Base-by-base conservation (phyloP, 1,139 yeast species). In the Spencermartinsiella ligniputridi region DNA sequence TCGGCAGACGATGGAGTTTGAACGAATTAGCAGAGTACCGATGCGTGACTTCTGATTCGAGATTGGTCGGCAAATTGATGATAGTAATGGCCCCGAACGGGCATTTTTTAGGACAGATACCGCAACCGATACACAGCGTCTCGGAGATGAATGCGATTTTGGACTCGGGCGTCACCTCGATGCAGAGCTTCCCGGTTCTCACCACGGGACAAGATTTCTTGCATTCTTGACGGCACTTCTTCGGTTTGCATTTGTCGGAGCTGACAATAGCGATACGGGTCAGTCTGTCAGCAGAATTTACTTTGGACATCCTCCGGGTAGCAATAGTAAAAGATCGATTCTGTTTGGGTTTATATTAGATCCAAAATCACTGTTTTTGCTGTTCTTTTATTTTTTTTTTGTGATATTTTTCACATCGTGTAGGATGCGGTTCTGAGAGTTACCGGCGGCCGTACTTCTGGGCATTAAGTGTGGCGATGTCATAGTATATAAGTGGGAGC, bases 31-130 rank as follows among this genome's bases (percentile, higher is more conserved):
- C 98, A 40, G 97, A 87, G 68, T 92, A 92, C 74, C 98, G 82
- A 68, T 92, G 97, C 35, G 97, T 89, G 47, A 92, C 94, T 68
- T 92, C 92, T 43, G 75, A 72, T 42, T 90, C 97, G 66, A 92
- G 76, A 66, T 92, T 89, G 34, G 98, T 92, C 53, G 98, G 98
- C 66, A 92, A 75, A 63, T 92, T 92, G 72, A 92, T 92, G 65
- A 92, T 90, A 63, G 79, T 84, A 60, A 92, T 90, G 55, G 98
- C 98, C 60, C 90, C 96, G 63, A 92, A 92, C 22, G 98, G 98
- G 71, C 98, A 92, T 67, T 89, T 92, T 69, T 92, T 92, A 42
- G 89, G 96, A 76, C 98, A 92, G 60, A 92, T 92, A 89, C 98
- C 98, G 75, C 98, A 92, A 66, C 98, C 98, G 61, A 92, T 92